Conservation (phyloP, 2,329 filamentous ascomycete genomes). For the Verticillium longisporum region DNA sequence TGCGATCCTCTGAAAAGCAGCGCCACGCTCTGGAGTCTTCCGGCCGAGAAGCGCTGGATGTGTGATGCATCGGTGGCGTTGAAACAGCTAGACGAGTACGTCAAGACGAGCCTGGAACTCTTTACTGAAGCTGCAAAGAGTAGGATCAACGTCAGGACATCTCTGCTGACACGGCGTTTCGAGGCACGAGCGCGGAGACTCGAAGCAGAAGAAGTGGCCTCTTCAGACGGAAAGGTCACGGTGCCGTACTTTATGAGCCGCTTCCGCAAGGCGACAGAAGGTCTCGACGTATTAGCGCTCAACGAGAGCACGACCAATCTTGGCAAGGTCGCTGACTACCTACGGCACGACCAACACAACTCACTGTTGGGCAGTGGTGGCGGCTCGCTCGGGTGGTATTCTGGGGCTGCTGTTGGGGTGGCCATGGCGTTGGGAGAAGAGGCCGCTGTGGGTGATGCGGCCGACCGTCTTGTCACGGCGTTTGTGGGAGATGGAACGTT, state of each 20-base stretch:
- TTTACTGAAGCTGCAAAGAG: slow-evolving; percentile 56
- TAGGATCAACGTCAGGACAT: slow-evolving; percentile 50
- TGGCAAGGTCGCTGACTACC: slow-evolving; percentile 47
- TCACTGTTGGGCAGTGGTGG: slow-evolving; percentile 22
- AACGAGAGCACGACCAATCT: slow-evolving; percentile 51
- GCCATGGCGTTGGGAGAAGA: slow-evolving; percentile 13
- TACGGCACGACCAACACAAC: slow-evolving; percentile 40
- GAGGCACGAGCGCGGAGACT: slow-evolving; percentile 41
- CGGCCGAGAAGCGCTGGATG: slow-evolving; percentile 39
- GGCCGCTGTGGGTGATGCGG: background rate
- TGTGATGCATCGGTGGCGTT: slow-evolving; percentile 36
- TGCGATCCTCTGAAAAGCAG: slow-evolving; percentile 57
- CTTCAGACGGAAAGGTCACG: slow-evolving; percentile 41
- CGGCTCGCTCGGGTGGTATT: slow-evolving; percentile 25
- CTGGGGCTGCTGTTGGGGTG: slow-evolving; percentile 23
- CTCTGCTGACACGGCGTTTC: slow-evolving; percentile 53
- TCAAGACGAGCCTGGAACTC: slow-evolving; percentile 21
- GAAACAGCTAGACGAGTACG: slow-evolving; percentile 15
- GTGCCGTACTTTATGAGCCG: slow-evolving; percentile 44
- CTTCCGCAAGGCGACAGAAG: slow-evolving; percentile 44
- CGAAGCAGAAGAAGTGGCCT: slow-evolving; percentile 33
- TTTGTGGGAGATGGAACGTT: slow-evolving; percentile 13
- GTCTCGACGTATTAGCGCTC: slow-evolving; percentile 55
- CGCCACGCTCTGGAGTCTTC: slow-evolving; percentile 48
- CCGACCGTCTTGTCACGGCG: slow-evolving; percentile 5